These are phyloP conservation scores for Colletotrichum sp. DNA, from an alignment of 2,329 filamentous ascomycete genomes.

Conservation along the genomic window DNA sequence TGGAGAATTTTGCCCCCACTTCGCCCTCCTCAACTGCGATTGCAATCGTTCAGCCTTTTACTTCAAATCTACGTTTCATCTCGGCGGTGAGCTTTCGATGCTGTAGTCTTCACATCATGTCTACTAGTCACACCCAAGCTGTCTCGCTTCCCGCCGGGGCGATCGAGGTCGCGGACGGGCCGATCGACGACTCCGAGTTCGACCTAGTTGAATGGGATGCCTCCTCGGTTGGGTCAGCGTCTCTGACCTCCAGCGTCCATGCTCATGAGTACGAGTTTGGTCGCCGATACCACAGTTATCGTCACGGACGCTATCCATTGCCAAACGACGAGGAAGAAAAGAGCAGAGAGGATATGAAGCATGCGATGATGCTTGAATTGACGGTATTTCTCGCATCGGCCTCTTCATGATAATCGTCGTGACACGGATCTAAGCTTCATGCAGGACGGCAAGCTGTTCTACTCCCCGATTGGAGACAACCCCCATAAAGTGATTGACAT, in stretches of 20 bases:
- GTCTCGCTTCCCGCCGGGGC: neutral
- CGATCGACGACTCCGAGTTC: slow-evolving; percentile 5
- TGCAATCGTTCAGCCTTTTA: neutral
- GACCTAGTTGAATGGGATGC: slow-evolving; percentile 23
- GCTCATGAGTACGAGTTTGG: slow-evolving; percentile 46
- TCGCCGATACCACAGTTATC: slow-evolving; percentile 47
- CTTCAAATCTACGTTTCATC: neutral
- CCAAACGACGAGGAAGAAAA: slow-evolving; percentile 53
- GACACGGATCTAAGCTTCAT: neutral
- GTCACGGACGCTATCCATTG: slow-evolving; percentile 48
- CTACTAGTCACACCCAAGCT: neutral
- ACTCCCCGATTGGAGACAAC: slow-evolving; percentile 41
- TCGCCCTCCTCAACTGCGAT: neutral
- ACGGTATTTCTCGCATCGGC: slow-evolving; percentile 27
- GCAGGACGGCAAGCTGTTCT: slow-evolving; percentile 42
- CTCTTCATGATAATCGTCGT: neutral
- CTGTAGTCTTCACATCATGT: neutral
- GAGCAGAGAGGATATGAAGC: slow-evolving; percentile 49
- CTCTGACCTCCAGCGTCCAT: slow-evolving; percentile 36
- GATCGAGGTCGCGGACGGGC: neutral
- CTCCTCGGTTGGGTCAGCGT: slow-evolving; percentile 33
- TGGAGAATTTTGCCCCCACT: neutral
- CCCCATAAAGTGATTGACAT: slow-evolving; percentile 51
- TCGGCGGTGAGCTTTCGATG: neutral
- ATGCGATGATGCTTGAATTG: slow-evolving; percentile 49